phyloP scores from a whole-genome alignment of 306 rosid species.

The Sophora flavescens region DNA sequence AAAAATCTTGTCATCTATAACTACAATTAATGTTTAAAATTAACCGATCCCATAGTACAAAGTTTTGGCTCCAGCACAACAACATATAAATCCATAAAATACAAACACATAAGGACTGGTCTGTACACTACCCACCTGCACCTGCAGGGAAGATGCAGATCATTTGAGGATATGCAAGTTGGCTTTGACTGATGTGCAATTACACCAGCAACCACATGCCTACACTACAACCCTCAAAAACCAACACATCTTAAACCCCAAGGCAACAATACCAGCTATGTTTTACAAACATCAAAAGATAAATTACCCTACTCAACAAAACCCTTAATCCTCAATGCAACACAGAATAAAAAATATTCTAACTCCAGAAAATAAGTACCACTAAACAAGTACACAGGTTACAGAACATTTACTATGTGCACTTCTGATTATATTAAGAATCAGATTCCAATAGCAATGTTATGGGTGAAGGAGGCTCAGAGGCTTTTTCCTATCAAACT shows the following conservation, averaged over 20 bases:
- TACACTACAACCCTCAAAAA: conserved; percentile 38
- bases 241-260: conserved; percentile 44
- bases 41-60: background rate
- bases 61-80: conserved; percentile 15
- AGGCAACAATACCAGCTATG: conserved; percentile 35
- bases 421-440: conserved; percentile 54
- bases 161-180: conserved; percentile 34
- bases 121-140: conserved; percentile 49
- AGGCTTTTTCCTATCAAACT: conserved; percentile 37
- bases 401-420: conserved; percentile 69
- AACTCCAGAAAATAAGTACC: conserved; percentile 50
- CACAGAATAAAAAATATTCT: conserved; percentile 33
- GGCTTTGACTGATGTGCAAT: conserved; percentile 29
- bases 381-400: conserved; percentile 43
- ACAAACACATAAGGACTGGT: conserved; percentile 33
- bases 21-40: conserved; percentile 7
- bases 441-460: conserved; percentile 55
- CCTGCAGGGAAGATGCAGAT: conserved; percentile 42
- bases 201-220: conserved; percentile 33
- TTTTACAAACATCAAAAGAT: conserved; percentile 43
- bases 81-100: conserved; percentile 42
- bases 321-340: conserved; percentile 39
- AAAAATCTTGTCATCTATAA: conserved; percentile 9
- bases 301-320: conserved; percentile 48
- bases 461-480: conserved; percentile 37